Conservation (phyloP, 352 stramenopile species). For the Globisporangium radiosum region DNA sequence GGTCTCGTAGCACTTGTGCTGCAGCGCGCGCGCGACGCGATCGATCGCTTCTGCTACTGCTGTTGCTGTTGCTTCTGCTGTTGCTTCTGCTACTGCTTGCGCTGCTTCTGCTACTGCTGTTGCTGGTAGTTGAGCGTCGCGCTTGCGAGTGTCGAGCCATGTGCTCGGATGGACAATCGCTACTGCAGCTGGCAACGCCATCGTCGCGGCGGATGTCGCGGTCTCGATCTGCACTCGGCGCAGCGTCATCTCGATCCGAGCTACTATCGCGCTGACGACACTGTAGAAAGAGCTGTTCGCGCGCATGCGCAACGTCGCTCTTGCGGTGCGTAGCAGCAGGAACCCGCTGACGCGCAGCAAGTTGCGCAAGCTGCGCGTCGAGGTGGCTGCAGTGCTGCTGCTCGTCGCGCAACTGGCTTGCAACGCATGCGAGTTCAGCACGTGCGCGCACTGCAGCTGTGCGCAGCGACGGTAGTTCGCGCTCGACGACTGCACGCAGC, state of each 20-base stretch:
- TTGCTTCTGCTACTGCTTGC: not conserved
- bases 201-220: not conserved
- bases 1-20: constrained; percentile 19
- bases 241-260: not conserved
- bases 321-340: not conserved
- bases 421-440: constrained; percentile 28
- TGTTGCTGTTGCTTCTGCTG: not conserved
- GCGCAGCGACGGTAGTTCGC: constrained; percentile 23
- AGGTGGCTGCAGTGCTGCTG: constrained; percentile 22
- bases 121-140: not conserved
- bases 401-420: constrained; percentile 33
- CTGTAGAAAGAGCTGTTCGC: constrained; percentile 4
- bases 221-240: not conserved
- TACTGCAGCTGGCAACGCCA: not conserved
- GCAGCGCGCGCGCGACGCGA: not conserved
- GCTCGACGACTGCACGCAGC: constrained; percentile 11
- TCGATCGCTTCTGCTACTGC: not conserved
- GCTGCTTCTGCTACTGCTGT: not conserved
- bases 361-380: constrained; percentile 20
- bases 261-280: not conserved
- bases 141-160: not conserved
- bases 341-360: constrained; percentile 11
- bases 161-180: not conserved
- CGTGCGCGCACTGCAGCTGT: constrained; percentile 28
- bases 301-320: not conserved